These are phyloP conservation scores for Microbotryum scabiosae DNA, from an alignment of 1,284 basidiomycete species.

Conservation along the genomic window DNA sequence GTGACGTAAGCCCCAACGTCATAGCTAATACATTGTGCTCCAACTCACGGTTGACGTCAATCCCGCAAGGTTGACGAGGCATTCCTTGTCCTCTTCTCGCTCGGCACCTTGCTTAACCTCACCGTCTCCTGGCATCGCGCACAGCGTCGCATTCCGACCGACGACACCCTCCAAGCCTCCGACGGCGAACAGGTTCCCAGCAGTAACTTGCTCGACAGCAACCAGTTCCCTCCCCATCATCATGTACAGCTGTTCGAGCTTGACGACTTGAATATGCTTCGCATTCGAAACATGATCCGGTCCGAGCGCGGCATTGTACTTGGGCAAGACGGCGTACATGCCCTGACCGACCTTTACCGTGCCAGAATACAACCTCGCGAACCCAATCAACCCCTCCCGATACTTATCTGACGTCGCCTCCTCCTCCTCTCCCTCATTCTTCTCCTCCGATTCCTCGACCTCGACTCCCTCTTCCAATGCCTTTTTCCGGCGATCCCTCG, in stretches of 20 bases:
- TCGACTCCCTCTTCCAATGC: constrained; percentile 35
- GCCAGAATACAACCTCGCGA: constrained; percentile 88
- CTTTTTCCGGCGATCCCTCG: constrained; percentile 34
- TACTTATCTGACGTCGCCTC: constrained; percentile 26
- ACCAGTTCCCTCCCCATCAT: constrained; percentile 98
- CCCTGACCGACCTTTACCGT: constrained; percentile 59
- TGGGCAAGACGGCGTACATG: constrained; percentile 74
- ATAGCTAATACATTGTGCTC: neutral
- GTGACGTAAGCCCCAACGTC: neutral
- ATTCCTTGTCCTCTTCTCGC: constrained; percentile 44
- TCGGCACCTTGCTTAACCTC: constrained; percentile 40
- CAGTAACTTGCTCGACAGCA: constrained; percentile 71
- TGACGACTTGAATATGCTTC: constrained; percentile 57
- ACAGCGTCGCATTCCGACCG: constrained; percentile 82
- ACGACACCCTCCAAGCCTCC: constrained; percentile 84
- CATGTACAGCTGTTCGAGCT: constrained; percentile 72
- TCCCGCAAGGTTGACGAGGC: constrained; percentile 73
- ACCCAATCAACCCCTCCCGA: constrained; percentile 58
- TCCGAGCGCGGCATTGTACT: constrained; percentile 64
- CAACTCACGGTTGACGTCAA: constrained; percentile 58
- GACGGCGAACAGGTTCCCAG: constrained; percentile 93
- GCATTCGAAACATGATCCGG: constrained; percentile 62
- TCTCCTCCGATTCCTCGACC: neutral
- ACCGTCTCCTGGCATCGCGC: constrained; percentile 45
- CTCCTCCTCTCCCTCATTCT: neutral